Evolutionary conservation across 2,329 filamentous ascomycete genomes (phyloP).

Genomic region (Aspergillus sp.): DNA sequence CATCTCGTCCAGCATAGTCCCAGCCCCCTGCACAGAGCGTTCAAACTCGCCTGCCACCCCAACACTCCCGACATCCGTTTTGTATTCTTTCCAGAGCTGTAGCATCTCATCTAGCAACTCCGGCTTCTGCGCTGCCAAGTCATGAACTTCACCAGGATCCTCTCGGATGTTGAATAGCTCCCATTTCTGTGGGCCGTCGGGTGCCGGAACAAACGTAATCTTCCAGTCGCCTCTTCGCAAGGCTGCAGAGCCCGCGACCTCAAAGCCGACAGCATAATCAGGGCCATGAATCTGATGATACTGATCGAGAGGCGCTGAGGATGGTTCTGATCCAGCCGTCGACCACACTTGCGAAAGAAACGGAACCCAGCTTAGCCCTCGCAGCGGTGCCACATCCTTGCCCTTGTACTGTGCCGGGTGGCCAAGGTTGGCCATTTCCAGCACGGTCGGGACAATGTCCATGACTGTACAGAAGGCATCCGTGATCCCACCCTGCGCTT

Average conservation of each 20-base stretch:
- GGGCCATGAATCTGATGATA: constrained; percentile 51
- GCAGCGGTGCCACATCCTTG: neutral
- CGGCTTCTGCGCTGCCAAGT: constrained; percentile 47
- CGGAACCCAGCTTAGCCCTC: neutral
- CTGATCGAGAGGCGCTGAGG: constrained; percentile 23
- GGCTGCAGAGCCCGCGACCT: constrained; percentile 58
- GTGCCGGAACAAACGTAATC: constrained; percentile 61
- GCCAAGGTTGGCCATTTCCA: neutral
- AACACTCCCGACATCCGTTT: constrained; percentile 56
- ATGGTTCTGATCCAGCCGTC: neutral
- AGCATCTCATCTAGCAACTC: constrained; percentile 55
- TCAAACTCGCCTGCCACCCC: neutral
- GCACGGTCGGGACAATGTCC: neutral
- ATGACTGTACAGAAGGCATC: neutral
- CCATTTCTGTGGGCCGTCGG: constrained; percentile 60
- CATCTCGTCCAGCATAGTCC: neutral
- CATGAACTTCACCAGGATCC: constrained; percentile 58
- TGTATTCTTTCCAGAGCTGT: constrained; percentile 61
- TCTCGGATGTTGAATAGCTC: constrained; percentile 59
- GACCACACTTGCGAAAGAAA: neutral
- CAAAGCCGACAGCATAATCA: constrained; percentile 61
- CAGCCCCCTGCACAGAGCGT: neutral
- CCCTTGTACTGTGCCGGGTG: neutral
- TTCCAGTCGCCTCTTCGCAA: constrained; percentile 62
- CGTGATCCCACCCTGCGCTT: constrained; percentile 38